A percentile compares a stretch with the other conserved stretches of the same genome.
These are phyloP conservation scores for Pneumocystis jirovecii DNA, from an alignment of 1,139 yeast genomes.

Conservation along the genomic window DNA sequence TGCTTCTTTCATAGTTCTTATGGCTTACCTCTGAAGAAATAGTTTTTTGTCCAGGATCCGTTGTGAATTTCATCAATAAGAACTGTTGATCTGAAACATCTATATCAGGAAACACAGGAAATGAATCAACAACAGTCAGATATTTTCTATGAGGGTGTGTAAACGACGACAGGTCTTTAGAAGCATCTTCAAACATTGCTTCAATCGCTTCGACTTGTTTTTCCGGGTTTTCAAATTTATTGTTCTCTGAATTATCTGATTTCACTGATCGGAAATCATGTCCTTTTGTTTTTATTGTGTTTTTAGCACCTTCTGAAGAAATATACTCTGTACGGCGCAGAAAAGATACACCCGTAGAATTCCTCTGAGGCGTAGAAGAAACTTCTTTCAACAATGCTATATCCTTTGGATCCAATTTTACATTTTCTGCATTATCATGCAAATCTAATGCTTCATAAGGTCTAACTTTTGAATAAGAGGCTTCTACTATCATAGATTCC, in stretches of 20 bases:
- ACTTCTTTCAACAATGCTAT: conserved; percentile 56
- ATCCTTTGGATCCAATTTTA: conserved; percentile 57
- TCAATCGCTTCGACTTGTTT: conserved; percentile 58
- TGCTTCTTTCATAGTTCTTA: neutral
- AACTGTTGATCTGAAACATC: conserved; percentile 70
- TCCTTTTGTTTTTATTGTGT: conserved; percentile 20
- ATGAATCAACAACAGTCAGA: conserved; percentile 58
- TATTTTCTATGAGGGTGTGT: conserved; percentile 67
- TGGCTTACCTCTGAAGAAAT: conserved; percentile 1
- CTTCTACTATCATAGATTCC: conserved; percentile 37
- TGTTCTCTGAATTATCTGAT: conserved; percentile 15
- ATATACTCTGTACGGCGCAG: conserved; percentile 90
- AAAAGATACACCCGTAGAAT: conserved; percentile 42
- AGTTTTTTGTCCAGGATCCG: conserved; percentile 34
- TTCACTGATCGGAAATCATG: conserved; percentile 11
- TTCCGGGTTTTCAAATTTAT: conserved; percentile 35
- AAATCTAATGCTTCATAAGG: conserved; percentile 9
- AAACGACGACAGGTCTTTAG: conserved; percentile 32
- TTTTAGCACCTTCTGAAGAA: conserved; percentile 28
- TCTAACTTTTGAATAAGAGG: conserved; percentile 13
- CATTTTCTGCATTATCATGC: conserved; percentile 11
- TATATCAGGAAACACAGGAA: conserved; percentile 80
- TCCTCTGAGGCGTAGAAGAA: conserved; percentile 31
- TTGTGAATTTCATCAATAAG: conserved; percentile 56
- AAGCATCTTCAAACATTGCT: conserved; percentile 50